Base-by-base conservation (phyloP, 2,329 filamentous ascomycete species). In the Ophiocordyceps unilateralis region DNA sequence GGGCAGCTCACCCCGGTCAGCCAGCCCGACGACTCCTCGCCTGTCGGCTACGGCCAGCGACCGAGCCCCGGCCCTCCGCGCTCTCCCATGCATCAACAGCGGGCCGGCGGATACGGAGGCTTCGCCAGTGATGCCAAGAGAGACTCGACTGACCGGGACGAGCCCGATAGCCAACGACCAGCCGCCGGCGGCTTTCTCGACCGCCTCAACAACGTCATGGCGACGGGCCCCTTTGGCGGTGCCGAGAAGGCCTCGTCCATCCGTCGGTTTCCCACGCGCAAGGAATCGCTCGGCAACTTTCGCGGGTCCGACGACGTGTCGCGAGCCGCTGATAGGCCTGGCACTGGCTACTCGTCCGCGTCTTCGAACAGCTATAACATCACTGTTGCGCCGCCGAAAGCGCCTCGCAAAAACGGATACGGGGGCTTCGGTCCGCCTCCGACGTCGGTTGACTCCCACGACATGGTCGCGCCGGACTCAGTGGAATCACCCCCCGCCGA, bases 1-100 rank as follows among this genome's bases (percentile, higher is more conserved):
- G 72, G 69, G 42, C 69, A 80, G 55, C 61, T 80, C 44, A 83
- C 78, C 11, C 78, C 78, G 41, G 64, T 72, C 41, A 83, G 77
- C 58, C 69, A 69, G 44, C 69, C 69, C 20, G 72, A 70, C 50
- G 71, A 70, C 45, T 65, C 72, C 22, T 84, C 82, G n/a, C 80
- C 81, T 8, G 65, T 69, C 22, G 64, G 61, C 45, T 67, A 56
- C 41, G 61, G 60, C 19, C 34, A 21, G 17, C 30, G 14, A 14
- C 30, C n/a, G n/a, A 34, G 30, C 15, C 30, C 30, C 30, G 30
- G 30, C 15, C 20, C 36, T 14, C 52, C 61, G 20, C 65, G 68
- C 4, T 44, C 45, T 4, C 32, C 47, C 3, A 20, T 20, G 8
- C 41, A 22, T 12, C 9, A 37, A 9, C 43, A 41, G 23, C 58